Evolutionary conservation across 371 early-diverging fungal species (phyloP), one percentile per base, ranked within the genome.

Genomic region (Lichtheimia corymbifera): DNA sequence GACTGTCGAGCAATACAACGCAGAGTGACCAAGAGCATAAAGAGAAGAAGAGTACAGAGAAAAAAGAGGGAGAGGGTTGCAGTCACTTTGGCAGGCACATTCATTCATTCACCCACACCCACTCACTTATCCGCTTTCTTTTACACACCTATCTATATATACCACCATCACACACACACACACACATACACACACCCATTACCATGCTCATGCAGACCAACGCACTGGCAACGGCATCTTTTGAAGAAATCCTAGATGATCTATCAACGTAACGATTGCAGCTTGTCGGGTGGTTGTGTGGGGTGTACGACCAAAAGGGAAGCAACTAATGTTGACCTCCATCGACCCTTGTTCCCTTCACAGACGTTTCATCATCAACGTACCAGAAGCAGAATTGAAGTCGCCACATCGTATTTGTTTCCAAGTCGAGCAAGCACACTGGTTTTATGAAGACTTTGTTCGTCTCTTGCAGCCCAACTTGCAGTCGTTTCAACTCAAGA

Each of bases 361-460:
- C 51, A 93, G 93, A 71, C 97, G 99, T 30, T 99, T 99, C 83
- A 93, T 99, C 64, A 91, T 99, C 74, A 95, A 97, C 74, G 89
- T 99, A 3, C 97, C 98, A 17, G 91, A 92, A 47, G 93, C 90
- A 67, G 99, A 99, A 71, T 80, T 94, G 7, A 70, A 88, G 7
- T 89, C 93, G 24, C 87, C 93, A 12, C 97, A 96, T 68, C 85
- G 99, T 44, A 93, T 99, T 51, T 95, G 95, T 66, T 99, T 99
- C 73, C 98, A 98, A 79, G 93, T 99, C 52, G 99, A 99, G 71
- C 97, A 98, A 76, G 99, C 99, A 5, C 97, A 99, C 72, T 99
- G 99, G 99, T 99, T 94, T 76, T 98, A 98, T 75, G 96, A 97
- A 68, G 99, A 99, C 79, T 97, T 98, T 79, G 87, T 96, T 44